A percentile compares a stretch with the other conserved stretches of the same genome.
Evolutionary conservation across 1,284 basidiomycete species (phyloP).

Genomic region (Ustilago esculenta): DNA sequence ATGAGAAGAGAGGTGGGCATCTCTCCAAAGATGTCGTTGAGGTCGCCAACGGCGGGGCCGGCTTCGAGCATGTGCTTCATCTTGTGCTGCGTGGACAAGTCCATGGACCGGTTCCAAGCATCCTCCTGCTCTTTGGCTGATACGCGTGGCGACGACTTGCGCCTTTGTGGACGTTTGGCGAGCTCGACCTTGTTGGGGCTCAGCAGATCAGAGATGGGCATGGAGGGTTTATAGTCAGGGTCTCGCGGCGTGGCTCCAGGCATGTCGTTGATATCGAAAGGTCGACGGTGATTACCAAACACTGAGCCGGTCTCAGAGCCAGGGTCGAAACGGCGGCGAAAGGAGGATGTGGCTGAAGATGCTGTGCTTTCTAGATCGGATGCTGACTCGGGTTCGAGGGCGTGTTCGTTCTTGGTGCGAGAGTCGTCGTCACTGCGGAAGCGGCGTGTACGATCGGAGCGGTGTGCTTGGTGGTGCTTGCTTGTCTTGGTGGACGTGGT

Average conservation of each 20-base stretch:
- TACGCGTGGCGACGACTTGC: conserved; percentile 4
- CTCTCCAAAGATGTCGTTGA: conserved; percentile 43
- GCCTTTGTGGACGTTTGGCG: conserved; percentile 6
- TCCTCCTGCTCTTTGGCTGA: conserved; percentile 24
- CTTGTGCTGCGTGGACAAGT: conserved; percentile 28
- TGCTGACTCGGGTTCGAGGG: conserved; percentile 16
- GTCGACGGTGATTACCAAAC: not conserved
- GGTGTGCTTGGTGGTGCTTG: conserved; percentile 15
- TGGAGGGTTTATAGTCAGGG: conserved; percentile 26
- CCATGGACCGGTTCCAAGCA: conserved; percentile 39
- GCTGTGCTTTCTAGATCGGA: conserved; percentile 22
- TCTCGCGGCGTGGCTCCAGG: conserved; percentile 28
- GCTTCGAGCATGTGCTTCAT: conserved; percentile 42
- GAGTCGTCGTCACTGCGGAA: conserved; percentile 2
- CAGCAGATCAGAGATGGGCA: conserved; percentile 38
- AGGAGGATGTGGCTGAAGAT: conserved; percentile 20
- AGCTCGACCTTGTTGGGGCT: conserved; percentile 13
- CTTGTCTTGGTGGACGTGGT: too few species aligned
- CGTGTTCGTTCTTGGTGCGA: too few species aligned
- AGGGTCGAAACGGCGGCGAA: conserved; percentile 5
- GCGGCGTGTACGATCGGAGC: conserved; percentile 12
- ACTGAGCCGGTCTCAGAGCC: conserved; percentile 1
- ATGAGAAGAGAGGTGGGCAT: conserved; percentile 43
- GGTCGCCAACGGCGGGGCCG: conserved; percentile 27
- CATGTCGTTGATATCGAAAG: conserved; percentile 19